phyloP scores from a whole-genome alignment of 2,329 filamentous ascomycete genomes.

The Lasiodiplodia sp. region DNA sequence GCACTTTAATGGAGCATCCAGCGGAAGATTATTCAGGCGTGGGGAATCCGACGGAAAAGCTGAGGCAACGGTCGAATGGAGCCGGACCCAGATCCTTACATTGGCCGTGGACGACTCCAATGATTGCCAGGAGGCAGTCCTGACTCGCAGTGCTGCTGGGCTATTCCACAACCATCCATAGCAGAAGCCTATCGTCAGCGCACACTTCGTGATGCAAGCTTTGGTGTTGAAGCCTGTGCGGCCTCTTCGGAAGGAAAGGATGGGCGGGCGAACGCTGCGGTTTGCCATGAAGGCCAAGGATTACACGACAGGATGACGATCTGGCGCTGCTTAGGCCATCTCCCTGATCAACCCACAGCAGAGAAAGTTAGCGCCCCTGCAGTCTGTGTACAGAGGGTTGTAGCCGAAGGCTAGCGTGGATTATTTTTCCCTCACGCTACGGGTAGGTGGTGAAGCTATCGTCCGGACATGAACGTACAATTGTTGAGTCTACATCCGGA shows the following conservation, averaged over 20 bases:
- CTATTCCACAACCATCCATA: neutral
- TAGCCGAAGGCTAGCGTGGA: no score
- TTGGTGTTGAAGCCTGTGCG: conserved; percentile 23
- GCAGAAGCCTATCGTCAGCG: neutral
- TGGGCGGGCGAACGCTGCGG: neutral
- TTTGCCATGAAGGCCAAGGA: conserved; percentile 2
- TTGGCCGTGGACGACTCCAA: neutral
- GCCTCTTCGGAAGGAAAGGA: conserved; percentile 12
- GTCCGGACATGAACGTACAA: no score
- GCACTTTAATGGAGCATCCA: neutral
- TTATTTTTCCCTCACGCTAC: no score
- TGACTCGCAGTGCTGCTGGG: conserved; percentile 2
- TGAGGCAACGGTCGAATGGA: neutral
- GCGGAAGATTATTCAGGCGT: neutral
- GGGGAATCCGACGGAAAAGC: conserved; percentile 13
- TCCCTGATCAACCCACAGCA: conserved; percentile 17
- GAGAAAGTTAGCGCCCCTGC: conserved; percentile 21
- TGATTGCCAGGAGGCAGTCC: neutral
- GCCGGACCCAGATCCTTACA: neutral
- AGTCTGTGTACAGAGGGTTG: neutral
- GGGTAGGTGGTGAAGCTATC: no score
- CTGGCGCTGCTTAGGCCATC: conserved; percentile 20
- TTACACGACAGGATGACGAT: conserved; percentile 22
- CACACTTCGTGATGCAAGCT: conserved; percentile 5
- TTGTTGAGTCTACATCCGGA: no score